A percentile compares a stretch with the other conserved stretches of the same genome.
Evolutionary conservation across 257 asterid genomes (phyloP).

Genomic region (Forsythia suspensa): DNA sequence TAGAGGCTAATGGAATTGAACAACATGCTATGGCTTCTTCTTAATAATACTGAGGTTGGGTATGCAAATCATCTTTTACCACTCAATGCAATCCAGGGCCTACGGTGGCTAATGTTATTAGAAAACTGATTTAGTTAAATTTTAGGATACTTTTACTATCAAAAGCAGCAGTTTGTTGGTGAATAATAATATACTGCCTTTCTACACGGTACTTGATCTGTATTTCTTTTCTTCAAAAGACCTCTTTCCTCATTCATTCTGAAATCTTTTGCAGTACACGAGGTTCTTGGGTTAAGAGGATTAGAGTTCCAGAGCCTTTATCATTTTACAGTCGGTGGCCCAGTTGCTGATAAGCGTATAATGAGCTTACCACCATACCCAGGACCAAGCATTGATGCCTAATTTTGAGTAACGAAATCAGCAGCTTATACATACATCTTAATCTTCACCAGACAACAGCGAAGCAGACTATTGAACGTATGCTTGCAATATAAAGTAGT

Average conservation of each 20-base stretch:
- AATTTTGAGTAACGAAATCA: background rate
- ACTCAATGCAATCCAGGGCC: background rate
- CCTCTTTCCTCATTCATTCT: background rate
- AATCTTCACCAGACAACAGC: background rate
- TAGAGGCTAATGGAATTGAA: background rate
- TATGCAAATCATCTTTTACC: background rate
- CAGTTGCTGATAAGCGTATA: conserved; percentile 77
- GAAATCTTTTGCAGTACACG: conserved; percentile 66
- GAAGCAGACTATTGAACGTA: background rate
- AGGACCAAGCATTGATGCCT: conserved; percentile 62
- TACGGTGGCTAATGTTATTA: background rate
- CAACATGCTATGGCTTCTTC: background rate
- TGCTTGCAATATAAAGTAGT: background rate
- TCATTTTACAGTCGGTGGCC: conserved; percentile 86
- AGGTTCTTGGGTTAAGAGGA: conserved; percentile 74
- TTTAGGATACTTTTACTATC: background rate
- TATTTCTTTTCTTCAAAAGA: background rate
- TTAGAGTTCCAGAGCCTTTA: conserved; percentile 75
- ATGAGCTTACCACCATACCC: conserved; percentile 96
- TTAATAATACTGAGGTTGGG: background rate
- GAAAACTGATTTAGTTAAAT: background rate
- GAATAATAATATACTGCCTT: background rate
- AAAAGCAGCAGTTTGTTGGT: background rate
- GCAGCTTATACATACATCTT: background rate
- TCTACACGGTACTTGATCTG: background rate